A percentile compares a stretch with the other conserved stretches of the same genome.
phyloP scores from a whole-genome alignment of 805 yeast species.

The Wickerhamiella occidentalis region DNA sequence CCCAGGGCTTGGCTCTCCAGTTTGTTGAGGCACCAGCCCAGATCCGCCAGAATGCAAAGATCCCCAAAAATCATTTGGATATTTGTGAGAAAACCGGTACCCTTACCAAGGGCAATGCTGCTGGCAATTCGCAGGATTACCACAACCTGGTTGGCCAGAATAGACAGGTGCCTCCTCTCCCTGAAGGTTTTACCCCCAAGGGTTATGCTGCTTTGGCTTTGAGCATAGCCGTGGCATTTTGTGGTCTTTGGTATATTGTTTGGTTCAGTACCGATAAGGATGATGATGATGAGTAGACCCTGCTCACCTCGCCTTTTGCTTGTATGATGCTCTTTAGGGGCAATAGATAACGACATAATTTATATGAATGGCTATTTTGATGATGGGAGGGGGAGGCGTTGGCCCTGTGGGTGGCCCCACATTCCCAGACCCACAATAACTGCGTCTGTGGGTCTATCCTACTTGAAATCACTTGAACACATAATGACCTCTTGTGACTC shows the following conservation, averaged over 20 bases:
- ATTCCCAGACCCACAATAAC: too few relatives aligned
- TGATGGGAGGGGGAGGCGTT: too few relatives aligned
- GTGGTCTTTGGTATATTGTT: slow-evolving; percentile 67
- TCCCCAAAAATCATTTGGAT: slow-evolving; percentile 48
- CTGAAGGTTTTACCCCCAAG: slow-evolving; percentile 83
- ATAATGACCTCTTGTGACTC: too few relatives aligned
- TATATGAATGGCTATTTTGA: neutral
- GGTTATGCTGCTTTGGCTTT: slow-evolving; percentile 92
- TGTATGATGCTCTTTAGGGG: too few relatives aligned
- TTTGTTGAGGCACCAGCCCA: slow-evolving; percentile 74
- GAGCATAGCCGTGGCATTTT: slow-evolving; percentile 71
- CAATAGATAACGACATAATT: neutral
- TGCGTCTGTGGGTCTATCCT: too few relatives aligned
- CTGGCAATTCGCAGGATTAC: slow-evolving; percentile 54
- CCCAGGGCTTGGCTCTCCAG: slow-evolving; percentile 78
- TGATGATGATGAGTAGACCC: too few relatives aligned
- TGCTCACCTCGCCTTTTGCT: too few relatives aligned
- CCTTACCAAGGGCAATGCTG: slow-evolving; percentile 69
- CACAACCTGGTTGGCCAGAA: slow-evolving; percentile 65
- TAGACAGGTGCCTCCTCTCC: slow-evolving; percentile 53
- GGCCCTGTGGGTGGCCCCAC: too few relatives aligned
- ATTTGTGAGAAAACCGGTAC: slow-evolving; percentile 51
- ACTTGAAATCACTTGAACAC: too few relatives aligned
- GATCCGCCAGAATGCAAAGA: slow-evolving; percentile 41
- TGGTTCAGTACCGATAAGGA: slow-evolving; percentile 55